Conservation (phyloP, 768 basidiomycete species). For the Auriscalpium orientale region DNA sequence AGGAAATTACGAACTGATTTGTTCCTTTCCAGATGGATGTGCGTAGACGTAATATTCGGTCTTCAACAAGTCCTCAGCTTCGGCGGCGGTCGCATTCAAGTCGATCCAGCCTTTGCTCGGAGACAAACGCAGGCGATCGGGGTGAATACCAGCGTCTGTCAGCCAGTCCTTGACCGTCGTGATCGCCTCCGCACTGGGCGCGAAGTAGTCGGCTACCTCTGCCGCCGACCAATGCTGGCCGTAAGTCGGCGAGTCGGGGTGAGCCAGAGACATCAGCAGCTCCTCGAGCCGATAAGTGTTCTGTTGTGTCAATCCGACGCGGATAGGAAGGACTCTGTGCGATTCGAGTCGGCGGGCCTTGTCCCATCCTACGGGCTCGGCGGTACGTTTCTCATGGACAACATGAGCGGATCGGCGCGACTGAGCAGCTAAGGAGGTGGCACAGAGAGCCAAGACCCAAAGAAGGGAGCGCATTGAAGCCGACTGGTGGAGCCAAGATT, state of each 20-base stretch:
- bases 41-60: constrained; percentile 36
- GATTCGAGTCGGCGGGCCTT: constrained; percentile 23
- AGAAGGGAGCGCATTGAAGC: background rate
- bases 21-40: constrained; percentile 30
- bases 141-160: constrained; percentile 26
- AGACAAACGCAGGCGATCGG: constrained; percentile 26
- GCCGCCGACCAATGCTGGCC: constrained; percentile 39
- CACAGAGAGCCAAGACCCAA: constrained; percentile 9
- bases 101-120: constrained; percentile 34
- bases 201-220: constrained; percentile 32
- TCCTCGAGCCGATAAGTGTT: constrained; percentile 35
- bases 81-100: constrained; percentile 31
- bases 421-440: constrained; percentile 11
- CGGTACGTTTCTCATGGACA: constrained; percentile 33
- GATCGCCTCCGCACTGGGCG: constrained; percentile 31
- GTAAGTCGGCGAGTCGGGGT: constrained; percentile 36
- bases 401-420: constrained; percentile 16
- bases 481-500: too few relatives aligned
- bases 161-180: constrained; percentile 35
- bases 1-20: constrained; percentile 24
- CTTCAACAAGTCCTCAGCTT: constrained; percentile 36
- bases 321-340: constrained; percentile 31
- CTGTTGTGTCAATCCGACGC: constrained; percentile 36
- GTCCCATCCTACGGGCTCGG: constrained; percentile 27
- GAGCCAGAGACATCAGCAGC: constrained; percentile 34